These are phyloP conservation scores for Colletotrichum truncatum DNA, from an alignment of 2,329 filamentous ascomycete species.

Conservation along the genomic window DNA sequence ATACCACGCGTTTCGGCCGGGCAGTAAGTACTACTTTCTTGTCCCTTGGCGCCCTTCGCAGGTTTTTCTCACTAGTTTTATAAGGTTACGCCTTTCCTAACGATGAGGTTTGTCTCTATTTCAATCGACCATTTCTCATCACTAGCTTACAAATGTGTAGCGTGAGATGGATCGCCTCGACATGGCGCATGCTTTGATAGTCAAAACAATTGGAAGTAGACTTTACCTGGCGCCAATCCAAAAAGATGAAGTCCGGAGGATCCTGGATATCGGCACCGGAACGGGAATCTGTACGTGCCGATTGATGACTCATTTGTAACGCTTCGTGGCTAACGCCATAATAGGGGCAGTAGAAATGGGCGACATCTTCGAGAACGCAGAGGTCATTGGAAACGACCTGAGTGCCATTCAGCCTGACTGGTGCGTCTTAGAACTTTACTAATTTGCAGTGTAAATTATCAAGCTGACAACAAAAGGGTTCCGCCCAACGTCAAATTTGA, in stretches of 20 bases:
- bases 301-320: not conserved
- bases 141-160: not conserved
- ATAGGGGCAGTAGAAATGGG: not conserved
- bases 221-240: constrained; percentile 52
- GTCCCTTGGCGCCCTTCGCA: not conserved
- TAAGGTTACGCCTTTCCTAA: not conserved
- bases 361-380: not conserved
- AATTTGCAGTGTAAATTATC: too few relatives aligned
- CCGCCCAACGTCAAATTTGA: constrained; percentile 37
- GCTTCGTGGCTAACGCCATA: not conserved
- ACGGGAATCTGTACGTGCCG: not conserved
- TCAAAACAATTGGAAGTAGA: constrained; percentile 43
- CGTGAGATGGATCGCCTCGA: constrained; percentile 31
- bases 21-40: not conserved
- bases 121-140: accelerated
- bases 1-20: not conserved
- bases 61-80: too few relatives aligned
- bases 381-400: constrained; percentile 16
- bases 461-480: too few relatives aligned
- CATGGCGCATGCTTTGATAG: constrained; percentile 50
- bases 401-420: constrained; percentile 9
- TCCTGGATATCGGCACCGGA: not conserved
- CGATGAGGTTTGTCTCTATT: not conserved
- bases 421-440: not conserved
- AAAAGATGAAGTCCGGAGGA: not conserved